These are phyloP conservation scores for Noccaea bulbosa DNA, from an alignment of 345 rosid genomes.

Conservation along the genomic window DNA sequence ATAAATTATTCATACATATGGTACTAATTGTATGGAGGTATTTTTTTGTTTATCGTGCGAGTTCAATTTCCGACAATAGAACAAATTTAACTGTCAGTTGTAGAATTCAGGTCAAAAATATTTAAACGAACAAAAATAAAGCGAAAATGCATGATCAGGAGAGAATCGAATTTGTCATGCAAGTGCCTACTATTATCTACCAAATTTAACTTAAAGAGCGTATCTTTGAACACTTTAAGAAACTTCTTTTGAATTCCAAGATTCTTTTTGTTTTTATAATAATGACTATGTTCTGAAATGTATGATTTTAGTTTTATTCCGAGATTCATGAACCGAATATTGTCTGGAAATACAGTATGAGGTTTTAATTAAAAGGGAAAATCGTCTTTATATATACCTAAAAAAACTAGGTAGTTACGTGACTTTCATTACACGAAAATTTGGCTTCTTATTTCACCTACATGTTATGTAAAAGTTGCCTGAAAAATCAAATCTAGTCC, in stretches of 20 bases:
- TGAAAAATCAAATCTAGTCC: constrained; percentile 16
- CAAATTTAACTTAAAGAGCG: constrained; percentile 15
- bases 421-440: constrained; percentile 16
- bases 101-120: not conserved
- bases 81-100: not conserved
- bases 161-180: constrained; percentile 36
- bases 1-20: no score
- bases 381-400: constrained; percentile 27
- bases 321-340: constrained; percentile 32
- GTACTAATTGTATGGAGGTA: no score
- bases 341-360: constrained; percentile 19
- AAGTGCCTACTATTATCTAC: constrained; percentile 29
- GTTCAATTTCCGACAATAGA: not conserved
- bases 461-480: constrained; percentile 25
- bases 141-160: constrained; percentile 29
- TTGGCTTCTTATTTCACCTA: constrained; percentile 15
- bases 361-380: constrained; percentile 20
- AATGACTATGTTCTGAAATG: constrained; percentile 18
- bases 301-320: constrained; percentile 6
- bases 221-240: constrained; percentile 40
- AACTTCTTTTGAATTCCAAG: constrained; percentile 18
- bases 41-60: no score
- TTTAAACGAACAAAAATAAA: constrained; percentile 29
- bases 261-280: constrained; percentile 9
- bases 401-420: constrained; percentile 31